These are phyloP conservation scores for Puccinia coronata DNA, from an alignment of 1,284 basidiomycete species.

Conservation along the genomic window DNA sequence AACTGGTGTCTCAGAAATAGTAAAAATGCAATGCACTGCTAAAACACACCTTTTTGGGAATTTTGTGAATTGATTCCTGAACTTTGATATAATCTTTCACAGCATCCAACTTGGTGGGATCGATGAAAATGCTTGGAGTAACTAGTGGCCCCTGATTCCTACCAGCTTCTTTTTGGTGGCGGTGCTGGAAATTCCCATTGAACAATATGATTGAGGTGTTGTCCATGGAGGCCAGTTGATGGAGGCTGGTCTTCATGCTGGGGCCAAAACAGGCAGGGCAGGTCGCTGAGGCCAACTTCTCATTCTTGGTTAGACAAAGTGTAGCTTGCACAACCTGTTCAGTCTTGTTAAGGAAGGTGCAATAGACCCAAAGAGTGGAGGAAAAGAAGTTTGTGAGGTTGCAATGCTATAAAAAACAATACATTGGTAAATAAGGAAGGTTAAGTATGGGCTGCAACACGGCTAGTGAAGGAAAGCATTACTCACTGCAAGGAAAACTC, in stretches of 20 bases:
- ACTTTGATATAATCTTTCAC: not conserved
- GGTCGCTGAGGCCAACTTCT: not conserved
- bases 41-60: not conserved
- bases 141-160: not conserved
- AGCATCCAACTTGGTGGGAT: not conserved
- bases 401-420: too few relatives aligned
- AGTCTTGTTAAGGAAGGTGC: too few relatives aligned
- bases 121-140: not conserved
- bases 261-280: conserved; percentile 13
- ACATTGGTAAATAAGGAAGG: too few relatives aligned
- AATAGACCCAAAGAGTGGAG: too few relatives aligned
- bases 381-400: too few relatives aligned
- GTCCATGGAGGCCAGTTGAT: not conserved
- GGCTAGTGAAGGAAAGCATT: too few relatives aligned
- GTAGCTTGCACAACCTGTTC: too few relatives aligned
- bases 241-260: not conserved
- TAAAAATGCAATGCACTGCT: too few relatives aligned
- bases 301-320: too few relatives aligned
- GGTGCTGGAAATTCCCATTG: conserved; percentile 19
- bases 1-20: too few relatives aligned
- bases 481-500: too few relatives aligned
- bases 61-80: not conserved
- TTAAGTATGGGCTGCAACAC: too few relatives aligned
- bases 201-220: not conserved
- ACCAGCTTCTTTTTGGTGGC: not conserved